phyloP scores from a whole-genome alignment of 495 filamentous ascomycete species.

The Talaromyces nanjingensis region DNA sequence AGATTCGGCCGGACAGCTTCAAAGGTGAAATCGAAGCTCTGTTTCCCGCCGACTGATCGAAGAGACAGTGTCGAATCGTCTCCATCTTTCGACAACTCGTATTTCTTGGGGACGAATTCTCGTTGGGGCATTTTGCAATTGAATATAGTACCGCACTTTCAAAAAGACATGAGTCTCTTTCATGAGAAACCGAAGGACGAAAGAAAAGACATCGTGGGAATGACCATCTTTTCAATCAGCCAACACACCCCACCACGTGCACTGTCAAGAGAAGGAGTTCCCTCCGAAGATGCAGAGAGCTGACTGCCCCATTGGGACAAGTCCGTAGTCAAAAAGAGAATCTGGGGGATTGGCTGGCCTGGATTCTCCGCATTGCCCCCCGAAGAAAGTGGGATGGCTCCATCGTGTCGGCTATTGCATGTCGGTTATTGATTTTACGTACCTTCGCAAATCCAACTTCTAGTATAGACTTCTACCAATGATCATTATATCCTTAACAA shows the following conservation, averaged over 20 bases:
- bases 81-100: conserved; percentile 22
- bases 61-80: conserved; percentile 30
- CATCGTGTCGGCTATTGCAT: background rate
- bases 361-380: background rate
- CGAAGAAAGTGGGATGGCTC: background rate
- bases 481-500: background rate
- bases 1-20: conserved; percentile 51
- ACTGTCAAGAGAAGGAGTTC: background rate
- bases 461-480: background rate
- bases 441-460: no score
- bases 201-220: conserved; percentile 2
- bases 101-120: conserved; percentile 41
- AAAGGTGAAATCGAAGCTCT: conserved; percentile 48
- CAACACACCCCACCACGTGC: background rate
- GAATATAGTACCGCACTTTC: background rate
- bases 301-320: background rate
- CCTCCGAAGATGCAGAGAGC: background rate
- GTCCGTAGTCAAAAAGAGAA: background rate
- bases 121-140: conserved; percentile 45
- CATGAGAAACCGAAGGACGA: conserved; percentile 11
- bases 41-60: conserved; percentile 28
- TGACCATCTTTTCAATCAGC: background rate
- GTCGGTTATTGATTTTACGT: background rate
- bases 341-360: background rate
- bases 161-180: background rate